phyloP scores from a whole-genome alignment of 2,329 filamentous ascomycete species.

The Verticillium isaacii region DNA sequence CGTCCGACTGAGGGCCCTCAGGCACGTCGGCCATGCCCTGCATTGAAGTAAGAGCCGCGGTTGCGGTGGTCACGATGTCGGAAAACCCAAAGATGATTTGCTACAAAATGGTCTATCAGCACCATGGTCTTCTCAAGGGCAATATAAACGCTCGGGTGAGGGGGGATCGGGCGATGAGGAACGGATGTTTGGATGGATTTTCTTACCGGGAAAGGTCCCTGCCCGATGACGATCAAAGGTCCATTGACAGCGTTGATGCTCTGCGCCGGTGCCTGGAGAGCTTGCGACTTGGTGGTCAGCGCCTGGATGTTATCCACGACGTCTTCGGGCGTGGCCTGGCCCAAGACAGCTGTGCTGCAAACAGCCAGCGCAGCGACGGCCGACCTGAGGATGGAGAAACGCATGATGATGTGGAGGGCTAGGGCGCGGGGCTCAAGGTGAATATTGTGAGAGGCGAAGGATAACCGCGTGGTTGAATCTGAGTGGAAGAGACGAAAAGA shows the following conservation, averaged over 20 bases:
- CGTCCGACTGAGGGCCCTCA: slow-evolving; percentile 7
- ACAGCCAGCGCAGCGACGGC: slow-evolving; percentile 12
- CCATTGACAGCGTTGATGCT: slow-evolving; percentile 20
- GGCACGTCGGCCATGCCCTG: slow-evolving; percentile 9
- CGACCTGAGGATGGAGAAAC: slow-evolving; percentile 11
- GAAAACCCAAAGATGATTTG: slow-evolving; percentile 22
- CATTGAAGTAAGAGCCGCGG: slow-evolving; percentile 13
- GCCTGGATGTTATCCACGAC: slow-evolving; percentile 17
- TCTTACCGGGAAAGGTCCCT: slow-evolving; percentile 24
- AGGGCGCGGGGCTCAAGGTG: too few relatives aligned
- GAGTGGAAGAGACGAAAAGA: too few relatives aligned
- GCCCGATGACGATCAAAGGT: slow-evolving; percentile 18
- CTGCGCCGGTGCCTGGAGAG: slow-evolving; percentile 19
- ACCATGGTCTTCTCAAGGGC: neutral
- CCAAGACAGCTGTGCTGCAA: slow-evolving; percentile 11
- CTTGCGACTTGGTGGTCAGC: slow-evolving; percentile 19
- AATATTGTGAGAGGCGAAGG: too few relatives aligned
- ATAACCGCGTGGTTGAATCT: too few relatives aligned
- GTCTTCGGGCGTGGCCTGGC: slow-evolving; percentile 11
- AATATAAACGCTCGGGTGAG: neutral
- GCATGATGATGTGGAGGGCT: slow-evolving; percentile 10
- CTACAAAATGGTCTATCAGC: slow-evolving; percentile 5
- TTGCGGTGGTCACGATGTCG: slow-evolving; percentile 21
- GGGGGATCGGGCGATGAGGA: neutral
- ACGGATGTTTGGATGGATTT: neutral